Evolutionary conservation across 495 filamentous ascomycete species (phyloP), one percentile per base, ranked within the genome.

Genomic region (Sporormia fimetaria): DNA sequence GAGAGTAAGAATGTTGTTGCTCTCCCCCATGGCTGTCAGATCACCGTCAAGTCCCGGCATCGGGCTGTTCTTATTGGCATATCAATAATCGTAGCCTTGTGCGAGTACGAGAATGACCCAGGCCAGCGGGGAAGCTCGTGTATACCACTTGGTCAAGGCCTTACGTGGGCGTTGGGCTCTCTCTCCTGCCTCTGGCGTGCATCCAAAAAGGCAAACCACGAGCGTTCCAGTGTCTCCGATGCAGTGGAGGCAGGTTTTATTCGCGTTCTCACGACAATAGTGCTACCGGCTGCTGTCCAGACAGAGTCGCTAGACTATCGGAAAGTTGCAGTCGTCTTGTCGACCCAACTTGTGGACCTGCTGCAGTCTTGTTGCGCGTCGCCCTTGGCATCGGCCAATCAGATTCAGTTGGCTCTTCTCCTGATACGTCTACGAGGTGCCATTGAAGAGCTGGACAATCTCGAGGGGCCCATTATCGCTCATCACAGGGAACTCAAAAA

Each of bases 21-120:
- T 10, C 21, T 57, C 12, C 56, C 57, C 6, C 53, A 56, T 21
- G 51, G 40, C 14, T 55, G 41, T 25, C 59, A 63, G 31, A 42
- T 26, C 9, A 48, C 21, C 5, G 34, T 62, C 17, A 33, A 16
- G 0, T 44, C 47, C n/a, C 43, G 6, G 11, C 10, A 20, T 1
- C 43, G 58, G 10, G 57, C 57, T n/a, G 48, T 55, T 11, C 18
- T 47, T 22, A 31, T 57, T 22, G 54, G 38, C 6, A 30, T 60
- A 14, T 29, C 20, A 6, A 31, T 57, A 9, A 44, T 48, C 20
- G 10, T 39, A 20, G 23, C 39, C 8, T 22, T 54, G 12, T 15
- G 42, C 7, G 21, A 33, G n/a, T 6, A 6, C 32, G 5, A 10
- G 21, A 2, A 15, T 30, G 7, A 0, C 14, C 6, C 4, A 22